Base-by-base conservation (phyloP, 768 basidiomycete species). In the Hemileccinum rubropunctum region DNA sequence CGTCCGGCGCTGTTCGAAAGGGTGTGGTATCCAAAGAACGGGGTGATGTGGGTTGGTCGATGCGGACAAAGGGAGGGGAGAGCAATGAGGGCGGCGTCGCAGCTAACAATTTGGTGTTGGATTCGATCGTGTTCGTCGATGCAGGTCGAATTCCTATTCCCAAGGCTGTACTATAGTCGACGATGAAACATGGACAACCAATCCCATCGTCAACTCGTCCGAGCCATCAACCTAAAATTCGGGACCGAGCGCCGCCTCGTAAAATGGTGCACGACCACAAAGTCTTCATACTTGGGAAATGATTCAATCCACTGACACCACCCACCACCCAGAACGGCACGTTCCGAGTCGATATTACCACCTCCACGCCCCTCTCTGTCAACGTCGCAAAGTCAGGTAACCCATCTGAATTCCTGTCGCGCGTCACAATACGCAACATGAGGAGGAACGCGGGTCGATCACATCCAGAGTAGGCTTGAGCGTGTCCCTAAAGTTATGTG, bases 1-100 rank as follows among this genome's bases (percentile, higher is more conserved):
- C 95, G 45, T 88, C 84, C 62, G 95, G 81, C 83, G 2, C 64
- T 98, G 54, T 95, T 97, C 62, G 82, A 83, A 17, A 61, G 68
- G 10, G 70, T n/a, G n/a, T n/a, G 68, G 63, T 70, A 14, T 48
- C 54, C 35, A 52, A 81, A 38, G 70, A 76, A 47, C 86, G 92
- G 63, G 76, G 78, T 54, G 80, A 23, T 23, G 23, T 23, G 23
- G 23, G 23, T 6, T 23, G 23, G 23, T 23, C 6, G 23, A 23
- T 23, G 23, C 23, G 23, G 23, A 23, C 37, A 23, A 23, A 23
- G 23, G 23, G 23, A 6, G 23, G 3, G 6, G 23, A 23, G 23
- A 90, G 84, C 49, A 86, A 98, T 63, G 95, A 99, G 20, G 61
- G 61, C 0, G 62, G 62, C 4, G 62, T 62, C 8, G 61, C 61